These are phyloP conservation scores for Pleurotus ostreatus DNA, from an alignment of 768 basidiomycete species.

Conservation along the genomic window DNA sequence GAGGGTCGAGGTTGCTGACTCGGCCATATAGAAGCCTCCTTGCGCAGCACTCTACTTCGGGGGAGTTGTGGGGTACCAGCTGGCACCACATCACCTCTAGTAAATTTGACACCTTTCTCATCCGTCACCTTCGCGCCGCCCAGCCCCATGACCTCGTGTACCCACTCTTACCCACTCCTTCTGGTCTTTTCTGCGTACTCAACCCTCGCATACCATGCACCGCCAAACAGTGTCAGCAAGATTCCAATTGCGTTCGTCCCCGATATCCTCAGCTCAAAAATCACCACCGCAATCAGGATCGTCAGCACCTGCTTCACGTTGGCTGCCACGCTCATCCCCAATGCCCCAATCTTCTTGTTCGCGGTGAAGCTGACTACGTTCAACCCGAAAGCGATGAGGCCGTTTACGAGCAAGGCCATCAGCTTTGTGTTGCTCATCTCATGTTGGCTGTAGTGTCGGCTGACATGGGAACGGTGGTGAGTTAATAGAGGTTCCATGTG, in stretches of 20 bases:
- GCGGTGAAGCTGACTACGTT: conserved; percentile 95
- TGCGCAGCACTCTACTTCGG: too few relatives aligned
- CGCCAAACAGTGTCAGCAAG: conserved; percentile 77
- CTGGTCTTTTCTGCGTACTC: conserved; percentile 51
- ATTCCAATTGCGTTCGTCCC: conserved; percentile 82
- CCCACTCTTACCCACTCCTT: not conserved
- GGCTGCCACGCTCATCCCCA: conserved; percentile 89
- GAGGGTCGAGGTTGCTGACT: not conserved
- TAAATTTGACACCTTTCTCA: not conserved
- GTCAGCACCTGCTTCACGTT: conserved; percentile 95
- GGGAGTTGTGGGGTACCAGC: not conserved
- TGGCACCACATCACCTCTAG: not conserved
- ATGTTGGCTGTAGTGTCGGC: conserved; percentile 26
- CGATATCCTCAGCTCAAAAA: conserved; percentile 84
- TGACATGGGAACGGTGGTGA: conserved; percentile 12
- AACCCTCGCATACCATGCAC: conserved; percentile 73
- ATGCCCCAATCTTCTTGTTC: conserved; percentile 86
- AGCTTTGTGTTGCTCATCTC: conserved; percentile 37
- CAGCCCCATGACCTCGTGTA: not conserved
- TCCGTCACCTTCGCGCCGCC: not conserved
- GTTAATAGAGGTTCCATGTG: too few relatives aligned
- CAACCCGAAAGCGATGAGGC: conserved; percentile 83
- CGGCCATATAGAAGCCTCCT: not conserved
- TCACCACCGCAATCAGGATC: conserved; percentile 73
- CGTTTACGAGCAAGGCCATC: conserved; percentile 68